These are phyloP conservation scores for Plantago lanceolata DNA, from an alignment of 305 asterid genomes.

Conservation along the genomic window DNA sequence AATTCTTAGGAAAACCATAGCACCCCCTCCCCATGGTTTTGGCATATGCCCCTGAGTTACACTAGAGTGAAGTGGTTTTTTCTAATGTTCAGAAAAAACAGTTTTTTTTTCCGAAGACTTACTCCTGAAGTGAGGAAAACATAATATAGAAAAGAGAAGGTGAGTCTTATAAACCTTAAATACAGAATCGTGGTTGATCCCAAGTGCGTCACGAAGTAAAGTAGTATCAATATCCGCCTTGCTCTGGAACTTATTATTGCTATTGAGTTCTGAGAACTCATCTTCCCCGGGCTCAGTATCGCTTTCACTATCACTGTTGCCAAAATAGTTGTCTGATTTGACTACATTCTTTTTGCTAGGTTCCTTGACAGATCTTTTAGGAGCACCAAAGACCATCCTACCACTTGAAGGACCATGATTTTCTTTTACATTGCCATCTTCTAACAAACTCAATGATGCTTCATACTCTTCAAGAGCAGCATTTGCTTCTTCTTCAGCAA, in stretches of 20 bases:
- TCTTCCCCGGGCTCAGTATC: slow-evolving; percentile 42
- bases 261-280: slow-evolving; percentile 31
- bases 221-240: slow-evolving; percentile 55
- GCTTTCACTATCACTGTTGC: slow-evolving; percentile 70
- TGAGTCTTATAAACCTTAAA: slow-evolving; percentile 51
- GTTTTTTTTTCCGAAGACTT: too few species aligned
- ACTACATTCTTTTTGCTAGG: slow-evolving; percentile 28
- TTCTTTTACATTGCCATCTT: slow-evolving; percentile 33
- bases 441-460: slow-evolving; percentile 56
- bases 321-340: slow-evolving; percentile 52
- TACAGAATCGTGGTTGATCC: slow-evolving; percentile 46
- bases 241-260: slow-evolving; percentile 31
- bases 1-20: too few species aligned
- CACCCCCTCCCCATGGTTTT: too few species aligned
- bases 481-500: slow-evolving; percentile 75
- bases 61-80: too few species aligned
- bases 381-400: slow-evolving; percentile 73
- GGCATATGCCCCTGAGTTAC: too few species aligned
- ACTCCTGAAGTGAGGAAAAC: too few species aligned
- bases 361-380: slow-evolving; percentile 44
- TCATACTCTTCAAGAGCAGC: slow-evolving; percentile 75
- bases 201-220: slow-evolving; percentile 62
- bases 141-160: slow-evolving; percentile 10
- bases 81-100: too few species aligned
- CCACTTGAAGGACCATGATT: slow-evolving; percentile 46